phyloP scores from a whole-genome alignment of 73 alveolate genomes.

The Tetrahymena malaccensis region DNA sequence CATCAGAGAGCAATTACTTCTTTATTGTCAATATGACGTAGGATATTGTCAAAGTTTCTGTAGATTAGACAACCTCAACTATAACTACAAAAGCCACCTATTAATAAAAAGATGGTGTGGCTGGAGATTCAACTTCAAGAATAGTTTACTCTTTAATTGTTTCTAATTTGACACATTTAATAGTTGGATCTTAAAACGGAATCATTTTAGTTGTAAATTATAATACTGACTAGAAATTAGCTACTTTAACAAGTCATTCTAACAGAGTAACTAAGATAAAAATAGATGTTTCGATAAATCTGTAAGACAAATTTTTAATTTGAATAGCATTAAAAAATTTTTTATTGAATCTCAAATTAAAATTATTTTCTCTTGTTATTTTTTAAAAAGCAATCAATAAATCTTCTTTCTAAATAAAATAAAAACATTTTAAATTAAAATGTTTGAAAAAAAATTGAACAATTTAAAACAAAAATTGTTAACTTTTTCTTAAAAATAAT shows the following conservation, averaged over 20 bases:
- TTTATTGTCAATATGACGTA: not conserved
- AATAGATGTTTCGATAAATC: not conserved
- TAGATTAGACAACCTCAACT: not conserved
- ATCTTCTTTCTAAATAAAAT: not conserved
- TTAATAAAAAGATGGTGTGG: not conserved
- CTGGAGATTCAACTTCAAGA: not conserved
- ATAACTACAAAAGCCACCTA: not conserved
- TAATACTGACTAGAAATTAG: not conserved
- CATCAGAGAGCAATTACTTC: not conserved
- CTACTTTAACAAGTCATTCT: not conserved
- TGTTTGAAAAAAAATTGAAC: not conserved
- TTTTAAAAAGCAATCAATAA: too few species aligned
- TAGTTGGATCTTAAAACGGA: not conserved
- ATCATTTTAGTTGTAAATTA: not conserved
- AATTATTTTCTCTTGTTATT: too few species aligned
- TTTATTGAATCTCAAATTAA: too few species aligned
- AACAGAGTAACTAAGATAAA: not conserved
- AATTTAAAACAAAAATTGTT: too few species aligned
- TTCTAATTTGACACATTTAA: not conserved
- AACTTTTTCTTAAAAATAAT: not conserved
- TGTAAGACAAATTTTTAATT: not conserved
- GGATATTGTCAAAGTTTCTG: not conserved
- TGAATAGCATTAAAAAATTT: too few species aligned
- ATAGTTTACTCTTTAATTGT: not conserved
- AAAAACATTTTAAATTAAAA: too few species aligned